Base-by-base conservation (phyloP, 768 basidiomycete genomes). In the Serpula lacrymans region DNA sequence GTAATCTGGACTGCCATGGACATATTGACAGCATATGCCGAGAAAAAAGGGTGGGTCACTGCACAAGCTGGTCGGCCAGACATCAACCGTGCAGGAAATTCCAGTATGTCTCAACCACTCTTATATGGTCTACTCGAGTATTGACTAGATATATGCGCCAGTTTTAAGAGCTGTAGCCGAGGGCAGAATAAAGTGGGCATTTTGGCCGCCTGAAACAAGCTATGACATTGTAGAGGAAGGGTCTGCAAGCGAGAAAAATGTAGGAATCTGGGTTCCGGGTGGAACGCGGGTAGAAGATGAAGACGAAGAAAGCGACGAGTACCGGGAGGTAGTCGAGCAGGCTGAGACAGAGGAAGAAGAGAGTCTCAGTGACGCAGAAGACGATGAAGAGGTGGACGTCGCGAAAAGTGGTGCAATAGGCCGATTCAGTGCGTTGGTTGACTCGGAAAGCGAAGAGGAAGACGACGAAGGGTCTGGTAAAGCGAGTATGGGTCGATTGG, bases 11-110 rank as follows among this genome's bases (percentile, higher is more conserved):
- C 90, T 1, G 83, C 92, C 4, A 88, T 86, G 68, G 87, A 90
- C 50, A 72, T 97, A 35, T 72, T 96, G 45, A 79, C 74, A 4
- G 81, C 84, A 3, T 87, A 85, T 59, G 91, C 94, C 2, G 58
- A 75, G 36, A 68, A 72, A 42, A 88, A 85, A 57, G 84, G 88
- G 14, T 91, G 84, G 82, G 62, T 93, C 29, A 97, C 94, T 23
- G 93, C 94, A 8, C 88, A 92, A 60, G 88, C 88, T 5, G 93
- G 91, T 1, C 63, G 94, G 46, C 84, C 92, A 2, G 94, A 98
- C 63, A 67, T 87, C 17, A 83, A 90, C 54, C 77, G 94, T 29
- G 89, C 94, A 3, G 94, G 92, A 23, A 94, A 94, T 58, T 79
- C 82, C 9, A 82, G 92, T 92, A 58, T 59, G 89, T 77, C 21